phyloP scores from a whole-genome alignment of 169 alveolate species.

The Theileria parva region DNA sequence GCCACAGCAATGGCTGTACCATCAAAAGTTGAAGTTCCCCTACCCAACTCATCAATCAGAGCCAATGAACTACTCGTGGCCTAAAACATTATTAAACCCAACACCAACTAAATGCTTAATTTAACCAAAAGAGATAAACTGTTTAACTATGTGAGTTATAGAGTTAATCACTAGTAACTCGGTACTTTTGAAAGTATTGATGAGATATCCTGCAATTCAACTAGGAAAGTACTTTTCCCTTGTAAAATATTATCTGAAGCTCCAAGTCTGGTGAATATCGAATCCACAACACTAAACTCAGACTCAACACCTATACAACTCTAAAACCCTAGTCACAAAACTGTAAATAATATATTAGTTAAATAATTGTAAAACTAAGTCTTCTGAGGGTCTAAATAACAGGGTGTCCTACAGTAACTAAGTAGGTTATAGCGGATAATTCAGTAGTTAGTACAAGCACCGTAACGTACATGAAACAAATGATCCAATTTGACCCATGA shows the following conservation, averaged over 20 bases:
- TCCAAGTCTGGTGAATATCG: conserved; percentile 98
- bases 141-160: background rate
- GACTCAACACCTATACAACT: conserved; percentile 29
- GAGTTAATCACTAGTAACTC: too few species aligned
- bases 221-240: conserved; percentile 97
- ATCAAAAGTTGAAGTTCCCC: conserved; percentile 99
- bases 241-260: conserved; percentile 96
- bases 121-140: conserved; percentile 17
- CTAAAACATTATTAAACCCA: conserved; percentile 11
- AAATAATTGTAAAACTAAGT: too few species aligned
- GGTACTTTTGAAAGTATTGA: conserved; percentile 73
- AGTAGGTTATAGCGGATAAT: too few species aligned
- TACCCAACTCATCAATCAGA: conserved; percentile 96
- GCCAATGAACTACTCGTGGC: conserved; percentile 89
- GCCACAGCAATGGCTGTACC: conserved; percentile 98
- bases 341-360: too few species aligned
- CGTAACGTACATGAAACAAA: conserved; percentile 91
- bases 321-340: too few species aligned
- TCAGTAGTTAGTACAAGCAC: too few species aligned
- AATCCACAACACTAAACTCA: conserved; percentile 92
- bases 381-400: too few species aligned
- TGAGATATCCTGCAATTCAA: conserved; percentile 97
- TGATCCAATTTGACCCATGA: conserved; percentile 98
- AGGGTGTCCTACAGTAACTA: too few species aligned
- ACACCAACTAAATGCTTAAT: background rate